Evolutionary conservation across 2,329 filamentous ascomycete genomes (phyloP).

Genomic region (Cryphonectria radicalis): DNA sequence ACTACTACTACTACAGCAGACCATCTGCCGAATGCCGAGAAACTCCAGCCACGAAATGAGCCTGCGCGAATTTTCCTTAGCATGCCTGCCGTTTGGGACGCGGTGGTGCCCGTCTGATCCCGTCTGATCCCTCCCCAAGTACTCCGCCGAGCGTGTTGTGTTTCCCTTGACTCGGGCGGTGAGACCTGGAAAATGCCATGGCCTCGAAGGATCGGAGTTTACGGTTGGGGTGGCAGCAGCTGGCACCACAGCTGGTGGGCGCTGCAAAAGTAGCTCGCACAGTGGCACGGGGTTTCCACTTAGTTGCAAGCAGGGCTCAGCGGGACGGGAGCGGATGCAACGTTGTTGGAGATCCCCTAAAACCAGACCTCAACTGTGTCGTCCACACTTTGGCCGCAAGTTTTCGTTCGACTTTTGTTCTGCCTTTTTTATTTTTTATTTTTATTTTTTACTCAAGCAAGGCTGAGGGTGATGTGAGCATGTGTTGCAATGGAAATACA

Average conservation of each 20-base stretch:
- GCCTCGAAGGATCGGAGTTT: neutral
- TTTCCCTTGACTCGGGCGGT: neutral
- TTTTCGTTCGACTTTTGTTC: neutral
- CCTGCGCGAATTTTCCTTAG: neutral
- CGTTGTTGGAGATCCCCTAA: neutral
- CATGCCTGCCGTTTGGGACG: neutral
- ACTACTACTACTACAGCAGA: neutral
- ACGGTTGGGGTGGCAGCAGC: neutral
- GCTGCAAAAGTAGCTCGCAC: neutral
- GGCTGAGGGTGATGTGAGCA: neutral
- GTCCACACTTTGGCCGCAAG: neutral
- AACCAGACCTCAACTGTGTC: neutral
- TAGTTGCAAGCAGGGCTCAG: neutral
- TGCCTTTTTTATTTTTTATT: neutral
- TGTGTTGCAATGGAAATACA: neutral
- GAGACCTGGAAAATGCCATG: neutral
- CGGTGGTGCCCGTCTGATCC: neutral
- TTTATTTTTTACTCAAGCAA: neutral
- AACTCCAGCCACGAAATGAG: neutral
- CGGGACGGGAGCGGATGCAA: constrained; percentile 9
- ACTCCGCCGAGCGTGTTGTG: neutral
- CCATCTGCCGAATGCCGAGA: neutral
- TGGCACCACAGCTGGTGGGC: neutral
- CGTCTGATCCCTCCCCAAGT: neutral
- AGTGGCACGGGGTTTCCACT: constrained; percentile 3